A percentile compares a stretch with the other conserved stretches of the same genome.
Evolutionary conservation across 345 rosid species (phyloP).

Genomic region (Lenwebbia sp.): DNA sequence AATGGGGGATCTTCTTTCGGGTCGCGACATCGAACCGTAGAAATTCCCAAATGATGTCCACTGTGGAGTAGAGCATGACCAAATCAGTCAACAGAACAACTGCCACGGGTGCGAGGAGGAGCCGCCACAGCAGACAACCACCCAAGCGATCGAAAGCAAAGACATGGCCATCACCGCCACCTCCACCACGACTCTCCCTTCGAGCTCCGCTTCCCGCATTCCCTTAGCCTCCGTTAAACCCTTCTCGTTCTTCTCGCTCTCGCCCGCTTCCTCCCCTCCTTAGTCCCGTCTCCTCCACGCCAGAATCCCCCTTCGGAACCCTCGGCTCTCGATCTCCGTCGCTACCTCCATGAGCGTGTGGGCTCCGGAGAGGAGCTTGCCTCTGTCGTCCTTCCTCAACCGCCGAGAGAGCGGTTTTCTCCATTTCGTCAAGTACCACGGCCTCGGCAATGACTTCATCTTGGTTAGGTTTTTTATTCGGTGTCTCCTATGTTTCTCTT

Average conservation of each 20-base stretch:
- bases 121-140: background rate
- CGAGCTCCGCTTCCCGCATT: conserved; percentile 2
- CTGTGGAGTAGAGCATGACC: background rate
- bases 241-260: background rate
- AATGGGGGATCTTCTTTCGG: too few species aligned
- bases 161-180: conserved; percentile 1
- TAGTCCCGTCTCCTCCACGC: background rate
- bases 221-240: background rate
- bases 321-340: background rate
- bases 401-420: conserved; percentile 47
- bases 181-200: background rate
- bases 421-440: conserved; percentile 88
- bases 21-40: too few species aligned
- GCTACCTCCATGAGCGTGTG: conserved; percentile 1
- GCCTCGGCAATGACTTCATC: conserved; percentile 96
- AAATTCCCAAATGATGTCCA: background rate
- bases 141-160: background rate
- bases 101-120: background rate
- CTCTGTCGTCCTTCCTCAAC: conserved; percentile 20
- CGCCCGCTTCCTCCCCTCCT: background rate
- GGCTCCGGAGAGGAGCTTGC: conserved; percentile 1
- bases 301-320: background rate
- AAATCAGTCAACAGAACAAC: background rate
- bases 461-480: background rate
- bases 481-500: background rate